Conservation (phyloP, 2,329 filamentous ascomycete species). For the Leptographium lundbergii region DNA sequence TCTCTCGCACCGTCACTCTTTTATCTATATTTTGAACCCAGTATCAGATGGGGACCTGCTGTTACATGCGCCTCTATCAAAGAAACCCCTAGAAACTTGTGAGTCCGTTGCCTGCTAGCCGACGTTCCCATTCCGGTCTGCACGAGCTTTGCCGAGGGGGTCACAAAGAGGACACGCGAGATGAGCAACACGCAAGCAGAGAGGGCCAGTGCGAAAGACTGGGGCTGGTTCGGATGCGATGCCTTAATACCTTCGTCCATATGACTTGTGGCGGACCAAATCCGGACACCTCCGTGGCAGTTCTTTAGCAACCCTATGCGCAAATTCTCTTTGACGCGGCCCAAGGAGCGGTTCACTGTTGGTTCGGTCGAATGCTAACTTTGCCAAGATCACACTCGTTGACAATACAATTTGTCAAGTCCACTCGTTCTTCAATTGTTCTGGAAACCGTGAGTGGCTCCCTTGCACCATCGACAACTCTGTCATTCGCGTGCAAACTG, state of each 20-base stretch:
- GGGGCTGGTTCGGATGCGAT: not conserved
- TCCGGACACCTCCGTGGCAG: not conserved
- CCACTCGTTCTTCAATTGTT: conserved; percentile 39
- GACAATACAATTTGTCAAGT: conserved; percentile 37
- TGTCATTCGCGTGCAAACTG: not conserved
- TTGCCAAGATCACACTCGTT: conserved; percentile 33
- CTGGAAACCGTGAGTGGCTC: conserved; percentile 32
- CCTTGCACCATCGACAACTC: not conserved
- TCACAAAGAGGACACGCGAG: not conserved
- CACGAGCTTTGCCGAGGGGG: not conserved
- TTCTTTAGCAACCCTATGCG: not conserved
- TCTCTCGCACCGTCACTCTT: conserved; percentile 5
- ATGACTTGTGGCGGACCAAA: not conserved
- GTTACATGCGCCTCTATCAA: not conserved
- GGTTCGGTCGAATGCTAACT: conserved; percentile 12
- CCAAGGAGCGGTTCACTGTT: not conserved
- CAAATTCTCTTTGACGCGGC: not conserved
- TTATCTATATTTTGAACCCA: not conserved
- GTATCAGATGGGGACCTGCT: not conserved
- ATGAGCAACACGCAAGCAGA: not conserved
- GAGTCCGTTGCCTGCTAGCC: not conserved
- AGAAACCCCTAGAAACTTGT: not conserved
- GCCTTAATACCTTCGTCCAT: not conserved
- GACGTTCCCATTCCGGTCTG: not conserved
- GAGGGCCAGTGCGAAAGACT: not conserved